These are phyloP conservation scores for Parascedosporium putredinis DNA, from an alignment of 2,329 filamentous ascomycete species.

Conservation along the genomic window DNA sequence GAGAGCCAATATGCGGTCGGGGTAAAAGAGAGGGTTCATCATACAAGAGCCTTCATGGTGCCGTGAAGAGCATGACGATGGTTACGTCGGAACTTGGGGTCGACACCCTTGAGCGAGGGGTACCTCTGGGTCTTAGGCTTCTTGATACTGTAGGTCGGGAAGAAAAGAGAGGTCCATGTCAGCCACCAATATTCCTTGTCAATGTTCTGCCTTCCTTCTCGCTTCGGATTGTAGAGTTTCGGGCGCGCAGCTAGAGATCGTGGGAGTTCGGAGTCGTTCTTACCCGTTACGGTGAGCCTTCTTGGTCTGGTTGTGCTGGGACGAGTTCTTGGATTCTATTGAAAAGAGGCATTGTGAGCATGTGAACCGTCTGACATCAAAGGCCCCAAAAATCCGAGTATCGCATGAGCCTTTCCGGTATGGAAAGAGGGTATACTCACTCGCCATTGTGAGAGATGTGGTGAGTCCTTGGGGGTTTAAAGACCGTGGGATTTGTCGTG, in stretches of 20 bases:
- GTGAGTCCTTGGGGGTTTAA: not conserved
- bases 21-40: slow-evolving; percentile 24
- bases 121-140: slow-evolving; percentile 99
- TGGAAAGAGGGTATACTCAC: not conserved
- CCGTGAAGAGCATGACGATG: slow-evolving; percentile 99
- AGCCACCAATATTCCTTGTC: slow-evolving; percentile 10
- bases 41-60: slow-evolving; percentile 94
- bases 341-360: slow-evolving; percentile 6
- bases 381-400: too few species aligned
- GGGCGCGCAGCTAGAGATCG: not conserved
- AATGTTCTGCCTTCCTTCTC: slow-evolving; percentile 10
- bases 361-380: too few species aligned
- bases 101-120: slow-evolving; percentile 95
- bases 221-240: too few species aligned
- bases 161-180: slow-evolving; percentile 1
- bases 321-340: slow-evolving; percentile 99
- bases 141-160: slow-evolving; percentile 68
- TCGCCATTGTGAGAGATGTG: slow-evolving; percentile 8
- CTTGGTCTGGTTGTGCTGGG: slow-evolving; percentile 95
- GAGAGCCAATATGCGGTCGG: too few species aligned
- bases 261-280: not conserved
- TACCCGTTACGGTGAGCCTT: slow-evolving; percentile 99
- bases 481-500: slow-evolving; percentile 3
- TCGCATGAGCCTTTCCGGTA: too few species aligned
- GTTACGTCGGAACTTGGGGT: slow-evolving; percentile 99